Conservation (phyloP, 2,329 filamentous ascomycete genomes). For the Cadophora sp. region DNA sequence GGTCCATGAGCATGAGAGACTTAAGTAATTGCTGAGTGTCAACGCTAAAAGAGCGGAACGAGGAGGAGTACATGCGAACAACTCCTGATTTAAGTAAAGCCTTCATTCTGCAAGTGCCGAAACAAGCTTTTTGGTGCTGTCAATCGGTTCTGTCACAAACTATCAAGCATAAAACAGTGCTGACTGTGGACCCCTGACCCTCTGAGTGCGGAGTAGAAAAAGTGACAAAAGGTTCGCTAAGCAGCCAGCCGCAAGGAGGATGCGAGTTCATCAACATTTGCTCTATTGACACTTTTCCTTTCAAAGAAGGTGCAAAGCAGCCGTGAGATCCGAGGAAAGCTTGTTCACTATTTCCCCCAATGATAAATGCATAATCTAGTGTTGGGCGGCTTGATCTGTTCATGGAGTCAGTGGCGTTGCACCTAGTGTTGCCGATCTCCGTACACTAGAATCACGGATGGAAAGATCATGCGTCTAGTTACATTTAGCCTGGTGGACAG, state of each 20-base stretch:
- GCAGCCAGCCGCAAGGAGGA: background rate
- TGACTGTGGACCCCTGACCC: background rate
- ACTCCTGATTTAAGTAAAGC: background rate
- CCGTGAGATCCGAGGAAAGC: constrained; percentile 4
- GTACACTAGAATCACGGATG: constrained; percentile 6
- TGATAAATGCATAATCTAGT: background rate
- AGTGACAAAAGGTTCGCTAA: background rate
- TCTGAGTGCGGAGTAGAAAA: background rate
- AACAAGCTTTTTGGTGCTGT: constrained; percentile 9
- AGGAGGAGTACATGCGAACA: background rate
- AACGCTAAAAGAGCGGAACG: background rate
- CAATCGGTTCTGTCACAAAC: background rate
- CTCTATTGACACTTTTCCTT: background rate
- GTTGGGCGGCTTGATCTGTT: background rate
- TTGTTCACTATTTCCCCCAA: background rate
- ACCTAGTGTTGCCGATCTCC: background rate
- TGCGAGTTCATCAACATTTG: background rate
- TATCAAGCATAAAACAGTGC: background rate
- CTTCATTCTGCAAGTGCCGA: background rate
- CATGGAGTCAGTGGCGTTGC: constrained; percentile 7
- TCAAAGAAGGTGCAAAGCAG: constrained; percentile 5
- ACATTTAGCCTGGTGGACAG: background rate
- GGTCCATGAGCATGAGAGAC: background rate
- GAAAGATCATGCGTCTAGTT: background rate
- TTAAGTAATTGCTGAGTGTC: background rate